These are phyloP conservation scores for Athelia sp. DNA, from an alignment of 1,284 basidiomycete species.

Conservation along the genomic window DNA sequence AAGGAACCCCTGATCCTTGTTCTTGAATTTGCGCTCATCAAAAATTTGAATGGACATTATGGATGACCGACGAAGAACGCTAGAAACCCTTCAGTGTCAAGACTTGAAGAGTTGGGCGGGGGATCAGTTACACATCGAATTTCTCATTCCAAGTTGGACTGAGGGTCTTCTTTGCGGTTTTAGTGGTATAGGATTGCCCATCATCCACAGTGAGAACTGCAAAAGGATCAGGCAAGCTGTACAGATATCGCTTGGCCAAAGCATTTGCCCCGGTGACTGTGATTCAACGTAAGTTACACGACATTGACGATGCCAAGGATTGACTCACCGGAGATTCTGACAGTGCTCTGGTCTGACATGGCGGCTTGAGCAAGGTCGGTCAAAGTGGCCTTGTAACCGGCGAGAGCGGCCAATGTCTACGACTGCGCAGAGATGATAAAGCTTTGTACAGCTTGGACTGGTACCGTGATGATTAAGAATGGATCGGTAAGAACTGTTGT, in stretches of 20 bases:
- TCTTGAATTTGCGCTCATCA: conserved; percentile 96
- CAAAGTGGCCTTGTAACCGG: no score
- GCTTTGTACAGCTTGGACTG: no score
- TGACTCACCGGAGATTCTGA: no score
- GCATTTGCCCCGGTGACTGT: conserved; percentile 86
- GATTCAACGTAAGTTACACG: no score
- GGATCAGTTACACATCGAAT: conserved; percentile 75
- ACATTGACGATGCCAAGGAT: no score
- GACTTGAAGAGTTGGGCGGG: conserved; percentile 4
- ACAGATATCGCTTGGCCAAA: conserved; percentile 86
- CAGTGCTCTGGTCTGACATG: no score
- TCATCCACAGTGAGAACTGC: conserved; percentile 95
- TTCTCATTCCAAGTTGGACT: conserved; percentile 94
- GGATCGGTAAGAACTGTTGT: no score
- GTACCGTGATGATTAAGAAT: no score
- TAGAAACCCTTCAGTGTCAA: conserved; percentile 21
- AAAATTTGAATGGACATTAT: conserved; percentile 96
- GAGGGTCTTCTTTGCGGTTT: conserved; percentile 78
- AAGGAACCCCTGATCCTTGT: conserved; percentile 91
- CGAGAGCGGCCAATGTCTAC: no score
- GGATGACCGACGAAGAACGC: conserved; percentile 84
- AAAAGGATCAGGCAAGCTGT: conserved; percentile 93
- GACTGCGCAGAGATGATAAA: no score
- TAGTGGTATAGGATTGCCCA: conserved; percentile 91
- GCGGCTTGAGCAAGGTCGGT: no score